Evolutionary conservation across 1,139 yeast genomes (phyloP), one percentile per base, ranked within the genome.

Genomic region (Suhomyces yuchorum): DNA sequence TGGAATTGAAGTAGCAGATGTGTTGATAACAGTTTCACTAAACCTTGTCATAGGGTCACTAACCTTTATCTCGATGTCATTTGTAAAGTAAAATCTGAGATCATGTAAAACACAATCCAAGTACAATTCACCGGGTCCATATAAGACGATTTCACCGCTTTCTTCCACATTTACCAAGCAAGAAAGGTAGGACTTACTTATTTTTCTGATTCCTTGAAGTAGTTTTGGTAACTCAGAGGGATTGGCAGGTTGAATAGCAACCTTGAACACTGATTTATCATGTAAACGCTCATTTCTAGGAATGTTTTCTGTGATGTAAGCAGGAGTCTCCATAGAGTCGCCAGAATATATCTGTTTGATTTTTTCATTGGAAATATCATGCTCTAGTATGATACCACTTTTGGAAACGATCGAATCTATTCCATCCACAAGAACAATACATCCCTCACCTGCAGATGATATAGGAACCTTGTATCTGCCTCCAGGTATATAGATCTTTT

Each of bases 61-160:
- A 2, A 91, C 86, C 60, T 85, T 87, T 46, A 93, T 81, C 44
- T 86, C 88, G 43, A 91, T 74, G 41, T 81, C 81, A 43, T 72
- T 63, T 0, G 87, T 79, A 61, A 75, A 79, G 51, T 84, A 63
- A 17, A 71, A 64, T 52, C 98, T 73, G 41, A 93, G 67, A 60
- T 90, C 97, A 65, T 85, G 89, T 46, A 95, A 65, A 24, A 87
- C 71, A 56, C 96, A 88, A 65, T 95, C 99, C 68, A 95, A 66
- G 60, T 88, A 90, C 15, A 93, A 61, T 61, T 95, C 99, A 4
- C 99, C 99, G 3, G 91, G 82, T 0, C 95, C 97, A 24, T 84
- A 61, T 1, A 95, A 63, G 0, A 85, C 83, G 62, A 87, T 90
- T 58, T 92, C 98, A 1, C 98, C 97, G 48, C 92, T 86, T 56